A percentile compares a stretch with the other conserved stretches of the same genome.
Evolutionary conservation across 257 asterid genomes (phyloP).

Genomic region (Thymus quinquecostatus): DNA sequence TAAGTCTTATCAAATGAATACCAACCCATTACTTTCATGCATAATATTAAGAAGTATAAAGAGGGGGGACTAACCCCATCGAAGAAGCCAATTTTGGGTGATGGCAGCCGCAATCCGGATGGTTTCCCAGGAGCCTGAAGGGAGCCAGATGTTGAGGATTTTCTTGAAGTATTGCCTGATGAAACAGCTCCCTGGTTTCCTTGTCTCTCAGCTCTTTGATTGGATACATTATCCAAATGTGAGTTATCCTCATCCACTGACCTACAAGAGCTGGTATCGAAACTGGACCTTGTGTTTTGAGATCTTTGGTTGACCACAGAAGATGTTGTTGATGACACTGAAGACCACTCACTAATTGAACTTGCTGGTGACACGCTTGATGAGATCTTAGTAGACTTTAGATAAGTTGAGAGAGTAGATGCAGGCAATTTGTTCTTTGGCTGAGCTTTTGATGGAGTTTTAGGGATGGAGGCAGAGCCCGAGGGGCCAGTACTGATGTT

Average conservation of each 20-base stretch:
- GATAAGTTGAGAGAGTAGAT: slow-evolving; percentile 54
- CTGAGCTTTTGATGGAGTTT: slow-evolving; percentile 56
- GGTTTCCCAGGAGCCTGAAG: slow-evolving; percentile 65
- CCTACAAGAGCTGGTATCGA: slow-evolving; percentile 59
- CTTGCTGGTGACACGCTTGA: slow-evolving; percentile 83
- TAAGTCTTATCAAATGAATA: slow-evolving; percentile 15
- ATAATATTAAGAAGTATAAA: slow-evolving; percentile 26
- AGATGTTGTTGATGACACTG: slow-evolving; percentile 79
- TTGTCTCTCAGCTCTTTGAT: slow-evolving; percentile 44
- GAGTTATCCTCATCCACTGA: slow-evolving; percentile 47
- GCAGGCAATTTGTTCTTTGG: slow-evolving; percentile 47
- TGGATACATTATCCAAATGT: slow-evolving; percentile 38
- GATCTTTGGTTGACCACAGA: slow-evolving; percentile 52
- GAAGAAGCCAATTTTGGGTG: slow-evolving; percentile 91
- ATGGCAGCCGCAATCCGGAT: slow-evolving; percentile 90
- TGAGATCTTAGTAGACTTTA: slow-evolving; percentile 61
- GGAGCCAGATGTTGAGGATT: slow-evolving; percentile 40
- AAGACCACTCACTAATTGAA: slow-evolving; percentile 96
- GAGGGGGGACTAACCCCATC: slow-evolving; percentile 78
- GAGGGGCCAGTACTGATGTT: slow-evolving; percentile 42
- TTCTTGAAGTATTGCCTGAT: slow-evolving; percentile 41
- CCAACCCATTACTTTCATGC: slow-evolving; percentile 16
- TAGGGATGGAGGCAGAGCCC: slow-evolving; percentile 51
- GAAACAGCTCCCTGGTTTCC: slow-evolving; percentile 40
- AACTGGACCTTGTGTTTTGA: slow-evolving; percentile 62